phyloP scores from a whole-genome alignment of 192 early-diverging fungal species.

The Powellomyces hirtus region DNA sequence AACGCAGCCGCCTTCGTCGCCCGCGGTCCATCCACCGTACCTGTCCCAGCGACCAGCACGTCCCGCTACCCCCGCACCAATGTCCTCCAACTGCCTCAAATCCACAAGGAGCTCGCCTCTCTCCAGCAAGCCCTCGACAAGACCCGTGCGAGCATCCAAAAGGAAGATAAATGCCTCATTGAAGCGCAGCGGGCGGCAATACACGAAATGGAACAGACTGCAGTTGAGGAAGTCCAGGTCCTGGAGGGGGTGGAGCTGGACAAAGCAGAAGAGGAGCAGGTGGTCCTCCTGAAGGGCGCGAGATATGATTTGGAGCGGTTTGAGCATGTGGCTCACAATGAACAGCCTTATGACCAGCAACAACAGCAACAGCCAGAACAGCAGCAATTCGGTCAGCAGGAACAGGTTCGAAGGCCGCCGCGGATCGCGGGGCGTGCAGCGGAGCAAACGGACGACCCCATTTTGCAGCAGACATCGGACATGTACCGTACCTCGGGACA shows the following conservation, averaged over 20 bases:
- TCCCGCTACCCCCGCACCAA: conserved; percentile 15
- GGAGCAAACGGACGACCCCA: background rate
- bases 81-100: conserved; percentile 26
- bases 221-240: background rate
- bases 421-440: no score
- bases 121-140: conserved; percentile 9
- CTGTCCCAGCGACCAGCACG: background rate
- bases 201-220: conserved; percentile 15
- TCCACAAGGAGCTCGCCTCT: conserved; percentile 31
- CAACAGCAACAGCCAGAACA: no score
- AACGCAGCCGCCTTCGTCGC: background rate
- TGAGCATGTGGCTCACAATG: background rate
- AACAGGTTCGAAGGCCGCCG: no score
- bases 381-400: no score
- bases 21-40: background rate
- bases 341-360: no score
- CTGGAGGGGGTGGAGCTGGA: conserved; percentile 12
- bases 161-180: background rate
- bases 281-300: conserved; percentile 4
- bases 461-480: conserved; percentile 29
- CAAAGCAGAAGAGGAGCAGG: conserved; percentile 11
- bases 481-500: conserved; percentile 31
- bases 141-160: conserved; percentile 3
- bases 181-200: conserved; percentile 11
- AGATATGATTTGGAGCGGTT: conserved; percentile 1